Evolutionary conservation across 306 rosid species (phyloP), one percentile per base, ranked within the genome.

Genomic region (Potentilla sterilis): DNA sequence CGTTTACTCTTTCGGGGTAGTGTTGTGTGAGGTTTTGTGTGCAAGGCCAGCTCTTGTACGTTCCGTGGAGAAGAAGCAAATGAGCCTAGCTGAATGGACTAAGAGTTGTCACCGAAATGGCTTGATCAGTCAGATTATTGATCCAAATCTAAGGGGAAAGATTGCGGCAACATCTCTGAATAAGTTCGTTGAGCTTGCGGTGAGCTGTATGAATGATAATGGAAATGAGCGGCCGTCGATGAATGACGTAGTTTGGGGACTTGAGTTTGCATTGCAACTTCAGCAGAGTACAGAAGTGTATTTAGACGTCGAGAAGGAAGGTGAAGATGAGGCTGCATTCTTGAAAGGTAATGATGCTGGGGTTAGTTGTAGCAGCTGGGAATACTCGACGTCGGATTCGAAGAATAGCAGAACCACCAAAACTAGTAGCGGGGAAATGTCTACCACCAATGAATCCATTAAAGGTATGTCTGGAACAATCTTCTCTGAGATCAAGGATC

Each of bases 211-310:
- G 63, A 73, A 74, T 9, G 89, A 87, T 9, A 74, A 77, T 8
- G 89, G 89, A 3, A 49, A 48, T 32, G 83, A 84, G 9, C 74
- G 91, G 69, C 89, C 87, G 0, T 48, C 85, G 13, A 85, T 75
- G 83, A 86, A 86, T 32, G 91, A 89, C 11, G 89, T 87, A 38
- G 72, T 86, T 48, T 66, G 77, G 80, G 69, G 46, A 9, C 87
- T 88, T 43, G 77, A 67, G 65, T 21, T 70, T 21, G 87, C 88
- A 19, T n/a, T 76, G 81, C 81, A 84, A 69, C 75, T 79, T 72
- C 85, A 90, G 76, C 79, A 79, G 79, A 85, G 62, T 5, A 68
- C 15, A 3, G 77, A 70, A 43, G 42, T 13, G 1, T 0, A 5
- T 6, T 41, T 4, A 11, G 1, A 4, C 62, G 11, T 7, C 1